Base-by-base conservation (phyloP, 495 filamentous ascomycete genomes). In the Zalerion maritima region DNA sequence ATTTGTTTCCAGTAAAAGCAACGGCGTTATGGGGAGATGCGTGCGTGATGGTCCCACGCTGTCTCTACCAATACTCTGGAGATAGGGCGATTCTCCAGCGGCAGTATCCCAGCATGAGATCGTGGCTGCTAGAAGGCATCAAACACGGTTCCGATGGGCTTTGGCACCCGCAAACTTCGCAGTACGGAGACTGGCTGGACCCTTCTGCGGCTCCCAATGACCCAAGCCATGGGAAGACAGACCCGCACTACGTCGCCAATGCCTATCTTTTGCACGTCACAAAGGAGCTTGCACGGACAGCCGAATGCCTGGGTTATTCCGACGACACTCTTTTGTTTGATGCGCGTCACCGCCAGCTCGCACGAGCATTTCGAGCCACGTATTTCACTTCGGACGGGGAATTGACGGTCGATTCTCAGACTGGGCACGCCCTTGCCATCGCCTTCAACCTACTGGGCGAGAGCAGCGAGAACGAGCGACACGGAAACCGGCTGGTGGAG, bases 101-200 rank as follows among this genome's bases (percentile, higher is more conserved):
- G 7, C 59, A 70, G 34, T 64, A 55, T 24, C 20, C 35, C 1
- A 62, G 61, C 18, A 64, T 61, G 43, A 49, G 47, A 13, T 41
- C 47, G 5, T 71, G 62, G 62, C 26, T 69, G 4, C 59, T 60
- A 24, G 34, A 47, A n/a, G 66, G 60, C 2, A 50, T 67, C 10
- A 46, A 44, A 8, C 51, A 65, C 9, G 53, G 54, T 14, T 24
- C 45, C 2, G 43, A 41, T n/a, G 50, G 43, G 11, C 41, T 63
- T 14, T 57, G 60, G 63, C 41, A 52, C 34, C 39, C 45, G 6
- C 35, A 38, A 0, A 37, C 32, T n/a, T 55, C 45, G 21, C 61
- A 69, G 34, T 52, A 50, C 9, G 62, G 53, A 2, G 65, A 71
- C 38, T 71, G 65, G 65, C 52, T 70, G 0, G 67, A 71, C 31